Percentiles rank a stretch among this genome's conserved stretches.
Evolutionary conservation across 1,139 yeast species (phyloP).

Genomic region (Yamadazyma triangularis): DNA sequence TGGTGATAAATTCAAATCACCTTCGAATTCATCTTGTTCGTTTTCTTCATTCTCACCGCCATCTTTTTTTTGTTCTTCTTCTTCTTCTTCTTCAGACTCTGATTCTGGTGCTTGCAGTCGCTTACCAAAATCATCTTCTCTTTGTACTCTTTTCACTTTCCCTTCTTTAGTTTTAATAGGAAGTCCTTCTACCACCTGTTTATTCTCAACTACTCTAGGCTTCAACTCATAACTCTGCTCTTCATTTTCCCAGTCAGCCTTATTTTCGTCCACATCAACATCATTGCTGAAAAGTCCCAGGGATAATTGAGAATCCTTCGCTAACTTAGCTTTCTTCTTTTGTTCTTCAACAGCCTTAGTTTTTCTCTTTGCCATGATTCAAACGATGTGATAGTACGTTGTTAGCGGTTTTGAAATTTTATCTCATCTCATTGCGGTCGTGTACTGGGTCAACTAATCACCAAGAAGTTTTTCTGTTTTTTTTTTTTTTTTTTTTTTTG

Average conservation of each 20-base stretch:
- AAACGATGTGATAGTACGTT: slow-evolving; percentile 2
- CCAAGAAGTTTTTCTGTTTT: too few relatives aligned
- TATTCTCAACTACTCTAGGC: slow-evolving; percentile 41
- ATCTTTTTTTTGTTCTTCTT: slow-evolving; percentile 13
- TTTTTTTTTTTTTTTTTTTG: too few relatives aligned
- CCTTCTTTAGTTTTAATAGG: slow-evolving; percentile 78
- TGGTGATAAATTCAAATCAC: slow-evolving; percentile 49
- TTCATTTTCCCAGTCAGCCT: slow-evolving; percentile 48
- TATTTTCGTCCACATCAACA: slow-evolving; percentile 10
- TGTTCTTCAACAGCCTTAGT: slow-evolving; percentile 40
- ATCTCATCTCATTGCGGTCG: slow-evolving; percentile 9
- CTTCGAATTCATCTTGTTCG: slow-evolving; percentile 26
- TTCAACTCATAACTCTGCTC: slow-evolving; percentile 66
- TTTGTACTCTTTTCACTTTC: slow-evolving; percentile 57
- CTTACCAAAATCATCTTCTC: slow-evolving; percentile 26
- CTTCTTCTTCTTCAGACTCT: slow-evolving; percentile 23
- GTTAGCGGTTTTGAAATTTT: too few relatives aligned
- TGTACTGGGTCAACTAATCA: too few relatives aligned
- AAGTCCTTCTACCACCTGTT: slow-evolving; percentile 59
- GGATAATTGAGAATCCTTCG: slow-evolving; percentile 41
- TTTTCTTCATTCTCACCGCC: slow-evolving; percentile 13
- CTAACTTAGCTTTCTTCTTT: slow-evolving; percentile 48
- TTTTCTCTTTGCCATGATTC: slow-evolving; percentile 38
- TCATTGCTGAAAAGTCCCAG: slow-evolving; percentile 39
- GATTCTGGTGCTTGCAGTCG: slow-evolving; percentile 17